A percentile compares a stretch with the other conserved stretches of the same genome.
Evolutionary conservation across 306 rosid species (phyloP).

Genomic region (Trifolium pratense): DNA sequence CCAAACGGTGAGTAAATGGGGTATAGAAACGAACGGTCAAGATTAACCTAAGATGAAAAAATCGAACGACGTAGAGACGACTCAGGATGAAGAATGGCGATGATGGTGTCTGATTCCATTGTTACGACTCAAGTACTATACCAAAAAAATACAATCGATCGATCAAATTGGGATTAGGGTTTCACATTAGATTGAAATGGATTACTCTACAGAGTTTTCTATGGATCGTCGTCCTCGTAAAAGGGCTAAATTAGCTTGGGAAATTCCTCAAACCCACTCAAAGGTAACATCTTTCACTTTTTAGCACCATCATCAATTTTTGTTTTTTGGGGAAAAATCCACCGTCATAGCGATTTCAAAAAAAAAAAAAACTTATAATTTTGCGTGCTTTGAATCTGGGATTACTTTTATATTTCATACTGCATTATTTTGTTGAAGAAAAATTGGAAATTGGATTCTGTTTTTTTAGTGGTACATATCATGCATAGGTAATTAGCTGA

Average conservation of each 20-base stretch:
- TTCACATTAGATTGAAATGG: conserved; percentile 13
- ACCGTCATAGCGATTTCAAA: not conserved
- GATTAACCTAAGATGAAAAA: not conserved
- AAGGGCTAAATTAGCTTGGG: conserved; percentile 17
- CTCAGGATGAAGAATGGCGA: conserved; percentile 16
- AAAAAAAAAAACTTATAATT: not conserved
- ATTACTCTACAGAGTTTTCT: conserved; percentile 13
- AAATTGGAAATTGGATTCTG: not conserved
- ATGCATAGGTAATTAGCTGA: conserved; percentile 10
- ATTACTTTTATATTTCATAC: not conserved
- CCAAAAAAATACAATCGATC: not conserved
- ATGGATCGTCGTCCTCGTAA: conserved; percentile 28
- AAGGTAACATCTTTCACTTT: conserved; percentile 19
- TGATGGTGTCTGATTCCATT: conserved; percentile 18
- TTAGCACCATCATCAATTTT: not conserved
- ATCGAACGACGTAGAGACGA: conserved; percentile 18
- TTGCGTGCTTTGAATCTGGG: not conserved
- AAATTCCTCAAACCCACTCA: conserved; percentile 25
- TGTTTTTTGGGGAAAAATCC: not conserved
- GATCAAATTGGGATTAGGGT: conserved; percentile 33
- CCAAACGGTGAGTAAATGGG: not conserved
- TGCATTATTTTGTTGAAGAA: not conserved
- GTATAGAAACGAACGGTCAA: not conserved
- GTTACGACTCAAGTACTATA: not conserved
- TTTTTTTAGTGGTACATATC: not conserved